Conservation (phyloP, 306 rosid species). For the Trifolium dubium region DNA sequence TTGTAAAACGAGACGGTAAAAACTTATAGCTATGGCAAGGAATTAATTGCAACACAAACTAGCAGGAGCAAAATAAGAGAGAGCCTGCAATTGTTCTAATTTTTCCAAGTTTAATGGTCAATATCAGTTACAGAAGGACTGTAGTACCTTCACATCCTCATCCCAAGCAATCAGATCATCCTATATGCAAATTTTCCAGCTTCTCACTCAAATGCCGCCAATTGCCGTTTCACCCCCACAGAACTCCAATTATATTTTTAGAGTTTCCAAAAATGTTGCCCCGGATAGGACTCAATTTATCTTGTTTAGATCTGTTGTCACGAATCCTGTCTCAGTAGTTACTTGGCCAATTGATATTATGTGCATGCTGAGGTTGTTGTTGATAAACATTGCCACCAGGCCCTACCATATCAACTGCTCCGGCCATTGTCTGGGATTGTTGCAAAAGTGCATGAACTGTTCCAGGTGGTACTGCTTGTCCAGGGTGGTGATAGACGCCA, state of each 20-base stretch:
- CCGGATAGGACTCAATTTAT: constrained; percentile 52
- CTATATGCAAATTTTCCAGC: constrained; percentile 58
- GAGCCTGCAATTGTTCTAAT: constrained; percentile 68
- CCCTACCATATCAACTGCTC: constrained; percentile 91
- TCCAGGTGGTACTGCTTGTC: constrained; percentile 76
- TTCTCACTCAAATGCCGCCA: constrained; percentile 59
- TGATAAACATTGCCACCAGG: constrained; percentile 91
- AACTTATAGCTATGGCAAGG: constrained; percentile 54
- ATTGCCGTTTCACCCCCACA: constrained; percentile 45
- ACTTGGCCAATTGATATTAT: constrained; percentile 88
- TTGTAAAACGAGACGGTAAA: constrained; percentile 27
- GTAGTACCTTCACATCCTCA: constrained; percentile 72
- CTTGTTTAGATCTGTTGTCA: constrained; percentile 51
- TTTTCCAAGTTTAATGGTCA: constrained; percentile 68
- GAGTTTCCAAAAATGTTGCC: constrained; percentile 54
- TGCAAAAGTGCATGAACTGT: constrained; percentile 89
- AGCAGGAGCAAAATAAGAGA: constrained; percentile 54
- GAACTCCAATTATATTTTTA: constrained; percentile 58
- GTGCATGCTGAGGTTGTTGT: constrained; percentile 84
- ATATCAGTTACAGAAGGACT: constrained; percentile 72
- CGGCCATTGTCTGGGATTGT: constrained; percentile 93
- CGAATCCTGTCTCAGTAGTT: constrained; percentile 63
- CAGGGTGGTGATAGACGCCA: constrained; percentile 86
- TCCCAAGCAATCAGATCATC: constrained; percentile 76
- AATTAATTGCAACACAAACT: constrained; percentile 56